Evolutionary conservation across 2,329 filamentous ascomycete species (phyloP), one percentile per base, ranked within the genome.

Genomic region (Fusarium globosum): DNA sequence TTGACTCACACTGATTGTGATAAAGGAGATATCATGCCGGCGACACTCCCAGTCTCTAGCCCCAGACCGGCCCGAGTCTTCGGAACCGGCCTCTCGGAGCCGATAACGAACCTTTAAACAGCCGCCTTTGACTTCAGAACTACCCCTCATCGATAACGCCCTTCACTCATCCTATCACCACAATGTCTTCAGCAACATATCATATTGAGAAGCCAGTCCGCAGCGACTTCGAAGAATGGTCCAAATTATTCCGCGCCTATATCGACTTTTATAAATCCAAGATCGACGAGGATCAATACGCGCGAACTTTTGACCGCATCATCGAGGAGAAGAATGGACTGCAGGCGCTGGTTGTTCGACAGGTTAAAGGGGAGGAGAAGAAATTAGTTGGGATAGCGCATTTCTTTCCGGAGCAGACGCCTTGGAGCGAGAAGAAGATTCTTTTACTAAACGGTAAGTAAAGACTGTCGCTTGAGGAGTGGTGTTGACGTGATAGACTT

Each of bases 341-440:
- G 2, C 63, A 57, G 13, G 71, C 68, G 4, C n/a, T 74, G 13
- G 63, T 74, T 1, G 51, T 74, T 2, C 57, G 59, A n/a, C 48
- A 36, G 2, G 14, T 53, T 0, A 15, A 1, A 2, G 67, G 48
- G 2, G 46, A 49, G 0, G 46, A 62, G 7, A 52, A 41, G 11
- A 52, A 35, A 0, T 4, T 72, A 6, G 71, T 74, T 2, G 71
- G 71, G 11, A 26, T 74, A 3, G 67, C 71, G 1, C 71, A 74
- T 30, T 74, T 74, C 68, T 74, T 74, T 20, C 68, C 71, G 12
- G 63, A 74, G 26, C 71, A 74, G n/a, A 69, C 71, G 4, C 59
- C 71, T 2, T 74, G 71, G 71, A 74, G 51, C 11, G 71, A 74
- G 30, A 74, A 69, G 28, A 18, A 73, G 16, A 74, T 74, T 21